These are phyloP conservation scores for Boletus huronensis DNA, from an alignment of 768 basidiomycete species.

Conservation along the genomic window DNA sequence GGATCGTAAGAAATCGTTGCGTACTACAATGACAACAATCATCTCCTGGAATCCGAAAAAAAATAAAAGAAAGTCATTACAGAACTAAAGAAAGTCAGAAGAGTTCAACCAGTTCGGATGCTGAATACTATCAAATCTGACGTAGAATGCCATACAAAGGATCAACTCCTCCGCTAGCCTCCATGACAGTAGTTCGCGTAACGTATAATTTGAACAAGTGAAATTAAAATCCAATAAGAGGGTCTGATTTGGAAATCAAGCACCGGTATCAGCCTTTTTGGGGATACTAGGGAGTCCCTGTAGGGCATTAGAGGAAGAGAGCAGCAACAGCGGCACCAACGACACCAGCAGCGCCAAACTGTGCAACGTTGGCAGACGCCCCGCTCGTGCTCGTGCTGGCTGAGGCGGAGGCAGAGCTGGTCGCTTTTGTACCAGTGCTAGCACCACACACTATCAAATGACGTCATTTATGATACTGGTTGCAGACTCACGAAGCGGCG, in stretches of 20 bases:
- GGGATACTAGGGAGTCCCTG: neutral
- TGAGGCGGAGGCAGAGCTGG: conserved; percentile 14
- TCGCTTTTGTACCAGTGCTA: conserved; percentile 1
- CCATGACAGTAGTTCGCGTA: conserved; percentile 8
- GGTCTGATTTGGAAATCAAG: conserved; percentile 14
- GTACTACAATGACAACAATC: conserved; percentile 16
- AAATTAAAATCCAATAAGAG: conserved; percentile 9
- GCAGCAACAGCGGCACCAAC: conserved; percentile 36
- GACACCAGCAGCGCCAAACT: conserved; percentile 42
- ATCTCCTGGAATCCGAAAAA: conserved; percentile 16
- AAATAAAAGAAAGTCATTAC: conserved; percentile 5
- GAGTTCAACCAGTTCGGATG: neutral
- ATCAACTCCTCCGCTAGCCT: neutral
- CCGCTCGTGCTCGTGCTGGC: conserved; percentile 30
- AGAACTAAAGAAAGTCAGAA: neutral
- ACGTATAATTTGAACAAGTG: conserved; percentile 13
- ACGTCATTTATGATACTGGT: neutral
- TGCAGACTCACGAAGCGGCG: conserved; percentile 18
- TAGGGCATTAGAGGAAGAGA: conserved; percentile 33
- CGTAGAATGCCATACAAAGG: neutral
- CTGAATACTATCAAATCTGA: conserved; percentile 3
- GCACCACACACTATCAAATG: conserved; percentile 6
- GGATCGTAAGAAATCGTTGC: conserved; percentile 14
- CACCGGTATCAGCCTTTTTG: conserved; percentile 21
- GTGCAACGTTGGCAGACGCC: conserved; percentile 42